Evolutionary conservation across 2,329 filamentous ascomycete genomes (phyloP).

Genomic region (Neopestalotiopsis sp.): DNA sequence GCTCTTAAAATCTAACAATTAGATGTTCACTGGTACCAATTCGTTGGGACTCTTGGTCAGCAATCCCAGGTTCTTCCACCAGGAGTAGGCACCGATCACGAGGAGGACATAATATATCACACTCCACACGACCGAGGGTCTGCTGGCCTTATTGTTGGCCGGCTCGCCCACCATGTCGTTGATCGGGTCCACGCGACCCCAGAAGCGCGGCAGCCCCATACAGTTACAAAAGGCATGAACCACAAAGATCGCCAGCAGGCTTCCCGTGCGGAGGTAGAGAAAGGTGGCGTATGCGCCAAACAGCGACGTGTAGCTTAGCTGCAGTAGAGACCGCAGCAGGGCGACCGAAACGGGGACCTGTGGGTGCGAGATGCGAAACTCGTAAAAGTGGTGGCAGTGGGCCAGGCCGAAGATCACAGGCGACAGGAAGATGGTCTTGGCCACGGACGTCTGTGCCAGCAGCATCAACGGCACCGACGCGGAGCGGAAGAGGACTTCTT

Average conservation of each 20-base stretch:
- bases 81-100: conserved; percentile 71
- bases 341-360: conserved; percentile 66
- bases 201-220: conserved; percentile 86
- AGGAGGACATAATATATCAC: conserved; percentile 80
- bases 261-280: conserved; percentile 83
- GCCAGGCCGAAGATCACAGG: conserved; percentile 92
- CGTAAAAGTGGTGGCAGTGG: conserved; percentile 95
- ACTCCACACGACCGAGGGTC: conserved; percentile 65
- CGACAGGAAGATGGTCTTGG: conserved; percentile 75
- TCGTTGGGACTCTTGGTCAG: conserved; percentile 69
- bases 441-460: conserved; percentile 63
- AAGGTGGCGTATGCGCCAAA: conserved; percentile 96
- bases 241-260: conserved; percentile 73
- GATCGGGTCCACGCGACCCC: conserved; percentile 73
- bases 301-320: conserved; percentile 87
- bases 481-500: conserved; percentile 93
- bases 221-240: conserved; percentile 92
- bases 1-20: conserved; percentile 13
- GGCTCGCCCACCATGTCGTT: conserved; percentile 25
- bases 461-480: conserved; percentile 84
- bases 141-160: conserved; percentile 23
- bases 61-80: conserved; percentile 72
- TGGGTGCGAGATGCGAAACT: conserved; percentile 84
- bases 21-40: conserved; percentile 42
- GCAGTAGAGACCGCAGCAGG: conserved; percentile 75